Evolutionary conservation across 139 green algal species (phyloP), one percentile per base, ranked within the genome.

Genomic region (Micromonas commoda): DNA sequence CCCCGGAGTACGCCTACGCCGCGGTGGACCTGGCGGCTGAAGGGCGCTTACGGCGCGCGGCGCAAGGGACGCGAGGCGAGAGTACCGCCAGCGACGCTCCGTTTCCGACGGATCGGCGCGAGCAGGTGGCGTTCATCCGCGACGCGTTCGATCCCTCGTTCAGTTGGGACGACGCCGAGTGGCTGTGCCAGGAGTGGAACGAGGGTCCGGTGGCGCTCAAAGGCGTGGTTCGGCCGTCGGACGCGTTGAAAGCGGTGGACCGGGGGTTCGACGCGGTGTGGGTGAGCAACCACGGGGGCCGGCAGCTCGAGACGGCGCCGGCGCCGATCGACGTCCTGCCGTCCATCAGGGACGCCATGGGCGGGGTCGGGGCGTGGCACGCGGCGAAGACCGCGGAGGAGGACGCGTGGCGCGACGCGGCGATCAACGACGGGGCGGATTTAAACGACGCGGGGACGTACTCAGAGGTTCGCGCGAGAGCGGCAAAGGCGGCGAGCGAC

Each of bases 211-310:
- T 83, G 20, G 63, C 71, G 57, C 39, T 97, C 61, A 97, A 97
- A 89, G 93, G 93, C 16, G 60, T 97, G 1, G 70, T 97, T 37
- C 69, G 87, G 0, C 84, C 90, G 0, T 86, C 85, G 0, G 93
- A 97, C 78, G 93, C 91, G 0, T 57, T 71, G 23, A 66, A 87
- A 0, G 93, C 92, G 0, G 68, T 97, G 1, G 34, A 89, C 13
- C 65, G 80, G 77, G 91, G 84, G 0, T 90, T 89, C n/a, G 89
- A 92, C 60, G 92, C 86, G 75, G 94, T 97, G 37, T 84, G 96
- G 13, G 85, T 97, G 1, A 89, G 78, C 23, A 91, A 93, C 78
- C 90, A 92, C 54, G 88, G 86, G 53, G 92, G 90, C 3, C 80
- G 92, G 28, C 78, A 82, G 57, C 60, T 82, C 1, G 78, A 82